A percentile compares a stretch with the other conserved stretches of the same genome.
Evolutionary conservation across 2,329 filamentous ascomycete species (phyloP).

Genomic region (Huntiella omanensis): DNA sequence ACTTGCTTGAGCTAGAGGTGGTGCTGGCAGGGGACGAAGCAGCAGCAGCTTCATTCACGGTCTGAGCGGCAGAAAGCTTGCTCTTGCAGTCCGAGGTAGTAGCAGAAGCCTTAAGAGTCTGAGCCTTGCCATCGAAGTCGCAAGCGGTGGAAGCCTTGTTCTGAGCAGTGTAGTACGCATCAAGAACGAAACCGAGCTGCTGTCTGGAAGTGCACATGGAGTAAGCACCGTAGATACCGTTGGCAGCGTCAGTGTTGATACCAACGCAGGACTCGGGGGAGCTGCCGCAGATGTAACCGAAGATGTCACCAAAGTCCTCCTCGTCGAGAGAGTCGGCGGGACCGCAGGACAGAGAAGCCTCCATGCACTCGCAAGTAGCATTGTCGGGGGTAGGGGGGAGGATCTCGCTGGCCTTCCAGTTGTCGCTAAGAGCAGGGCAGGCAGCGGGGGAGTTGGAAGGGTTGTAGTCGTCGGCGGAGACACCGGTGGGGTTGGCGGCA

Average conservation of each 20-base stretch:
- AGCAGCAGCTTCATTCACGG: slow-evolving; percentile 28
- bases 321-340: slow-evolving; percentile 37
- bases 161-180: slow-evolving; percentile 49
- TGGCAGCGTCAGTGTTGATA: slow-evolving; percentile 47
- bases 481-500: slow-evolving; percentile 45
- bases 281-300: slow-evolving; percentile 52
- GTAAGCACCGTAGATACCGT: slow-evolving; percentile 57
- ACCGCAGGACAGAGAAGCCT: slow-evolving; percentile 50
- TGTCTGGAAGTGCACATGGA: slow-evolving; percentile 54
- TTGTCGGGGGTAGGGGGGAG: slow-evolving; percentile 72
- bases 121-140: slow-evolving; percentile 50
- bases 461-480: slow-evolving; percentile 48
- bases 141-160: slow-evolving; percentile 40
- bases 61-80: slow-evolving; percentile 44
- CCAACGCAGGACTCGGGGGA: slow-evolving; percentile 40
- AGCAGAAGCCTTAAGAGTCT: slow-evolving; percentile 28
- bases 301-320: slow-evolving; percentile 47
- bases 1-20: slow-evolving; percentile 2
- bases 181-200: slow-evolving; percentile 55
- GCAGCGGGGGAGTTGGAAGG: slow-evolving; percentile 44
- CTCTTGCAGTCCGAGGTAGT: slow-evolving; percentile 34
- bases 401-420: slow-evolving; percentile 49
- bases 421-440: slow-evolving; percentile 48
- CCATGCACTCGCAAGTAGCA: slow-evolving; percentile 73
- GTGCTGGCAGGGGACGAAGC: slow-evolving; percentile 13